Conservation (phyloP, 192 early-diverging fungal species). For the Rhizophagus sp. region DNA sequence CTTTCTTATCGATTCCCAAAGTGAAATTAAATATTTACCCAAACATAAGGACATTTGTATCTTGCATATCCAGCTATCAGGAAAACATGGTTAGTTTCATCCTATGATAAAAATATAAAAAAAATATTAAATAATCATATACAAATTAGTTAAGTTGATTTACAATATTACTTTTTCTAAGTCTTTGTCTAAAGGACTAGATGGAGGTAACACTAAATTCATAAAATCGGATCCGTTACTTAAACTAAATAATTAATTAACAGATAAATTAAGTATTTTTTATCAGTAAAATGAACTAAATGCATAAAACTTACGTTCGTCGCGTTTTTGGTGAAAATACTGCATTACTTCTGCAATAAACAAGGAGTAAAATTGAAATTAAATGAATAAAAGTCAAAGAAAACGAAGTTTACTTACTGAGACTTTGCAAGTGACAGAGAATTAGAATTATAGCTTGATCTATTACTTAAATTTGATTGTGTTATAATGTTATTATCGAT, state of each 20-base stretch:
- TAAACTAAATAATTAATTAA: not conserved
- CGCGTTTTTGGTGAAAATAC: conserved; percentile 31
- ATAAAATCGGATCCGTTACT: conserved; percentile 2
- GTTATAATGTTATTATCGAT: conserved; percentile 42
- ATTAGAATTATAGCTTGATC: conserved; percentile 38
- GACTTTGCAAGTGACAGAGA: conserved; percentile 50
- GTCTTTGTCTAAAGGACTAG: conserved; percentile 42
- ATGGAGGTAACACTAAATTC: conserved; percentile 27
- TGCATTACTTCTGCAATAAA: conserved; percentile 30
- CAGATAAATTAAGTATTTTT: not conserved
- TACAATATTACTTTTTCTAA: conserved; percentile 32
- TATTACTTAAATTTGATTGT: conserved; percentile 20
- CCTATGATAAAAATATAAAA: conserved; percentile 32
- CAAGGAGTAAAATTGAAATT: conserved; percentile 34
- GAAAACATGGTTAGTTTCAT: conserved; percentile 57
- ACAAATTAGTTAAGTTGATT: not conserved
- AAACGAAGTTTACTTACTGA: conserved; percentile 38
- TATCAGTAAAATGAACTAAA: not conserved
- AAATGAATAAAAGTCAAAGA: conserved; percentile 33
- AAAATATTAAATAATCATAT: conserved; percentile 1
- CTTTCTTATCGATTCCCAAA: not conserved
- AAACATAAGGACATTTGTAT: conserved; percentile 74
- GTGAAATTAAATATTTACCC: conserved; percentile 44
- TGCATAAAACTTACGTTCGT: conserved; percentile 6
- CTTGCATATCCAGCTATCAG: conserved; percentile 68